Base-by-base conservation (phyloP, 2,329 filamentous ascomycete genomes). In the Laburnicola sp. region DNA sequence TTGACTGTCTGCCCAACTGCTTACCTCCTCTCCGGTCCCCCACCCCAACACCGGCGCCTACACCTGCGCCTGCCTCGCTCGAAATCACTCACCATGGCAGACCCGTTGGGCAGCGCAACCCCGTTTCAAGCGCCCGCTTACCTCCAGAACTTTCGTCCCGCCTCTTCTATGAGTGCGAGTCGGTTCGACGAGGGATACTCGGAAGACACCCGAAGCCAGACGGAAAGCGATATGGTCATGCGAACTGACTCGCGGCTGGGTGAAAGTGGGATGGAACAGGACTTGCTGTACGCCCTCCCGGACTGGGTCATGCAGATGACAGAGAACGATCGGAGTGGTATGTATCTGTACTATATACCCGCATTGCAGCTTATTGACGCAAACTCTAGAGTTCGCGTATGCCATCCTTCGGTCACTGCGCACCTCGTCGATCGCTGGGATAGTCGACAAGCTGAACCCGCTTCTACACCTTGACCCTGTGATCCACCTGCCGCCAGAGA, bases 381-480 rank as follows among this genome's bases (percentile, higher is more conserved):
- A 4, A 37, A 26, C 8, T n/a, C 48, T 65, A 96, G 91, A 93
- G 69, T 83, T 96, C 59, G 88, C 89, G 35, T 90, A 93, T 75
- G 81, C 84, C 39, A 81, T 96, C 23, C 80, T 97, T 48, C 83
- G 87, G 51, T 86, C 87, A 50, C 79, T 97, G 26, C 89, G 88
- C 16, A 95, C 91, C 0, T 88, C 88, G 5, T 84, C 86, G 47
- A 86, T 97, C 53, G 86, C 88, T 43, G 81, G 87, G 38, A 89
- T 97, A 46, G 89, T 96, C 40, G 84, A 92, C 48, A 83, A 87
- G 57, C 77, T 96, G 16, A 88, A 86, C 56, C 89, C 91, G 3
- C 82, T 92, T 45, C 85, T 97, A 2, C 92, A 97, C 73, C 93
- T 97, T 75, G 90, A 99, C 74, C 96, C 96, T 48, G 85, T 96